Base-by-base conservation (phyloP, 78 protist genomes). In the Polysphondylium violaceum region DNA sequence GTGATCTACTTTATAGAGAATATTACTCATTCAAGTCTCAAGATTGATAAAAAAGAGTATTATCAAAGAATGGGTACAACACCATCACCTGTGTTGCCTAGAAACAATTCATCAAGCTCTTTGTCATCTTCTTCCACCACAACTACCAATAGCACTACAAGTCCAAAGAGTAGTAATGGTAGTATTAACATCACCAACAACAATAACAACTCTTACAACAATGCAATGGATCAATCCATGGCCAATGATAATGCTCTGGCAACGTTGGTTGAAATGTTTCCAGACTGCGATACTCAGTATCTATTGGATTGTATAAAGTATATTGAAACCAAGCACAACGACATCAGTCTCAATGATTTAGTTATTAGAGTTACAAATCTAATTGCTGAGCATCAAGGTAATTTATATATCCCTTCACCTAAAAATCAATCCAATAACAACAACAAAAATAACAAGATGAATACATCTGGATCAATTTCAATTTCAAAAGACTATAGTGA, bases 311-410 rank as follows among this genome's bases (percentile, higher is more conserved):
- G 89, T 19, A 79, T 79, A 29, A 68, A 47, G 4, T 79, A 79
- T 27, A 79, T 79, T 41, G 89, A 79, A 23, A 50, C 75, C 3
- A 79, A 71, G 19, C 88, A 79, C 36, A 47, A 58, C 38, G n/a
- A 69, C 25, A 44, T 23, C 8, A 19, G n/a, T 64, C 38, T 67
- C 6, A 43, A 60, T 29, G 78, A 79, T 29, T 38, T 79, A n/a
- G 76, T 79, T 19, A 51, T 41, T 53, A 72, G 89, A 51, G 89
- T 79, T 11, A 79, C 89, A 25, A 79, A 79, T 67, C 35, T 79
- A 44, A 79, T 79, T 53, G 89, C 89, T 16, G 89, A 79, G 29
- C 67, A 67, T 35, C 89, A 79, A 55, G 89, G 76, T 33, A n/a
- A n/a, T n/a, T 67, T 67, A 47, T 79, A 11, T 50, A 67, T 40